These are phyloP conservation scores for Exophiala sp. DNA, from an alignment of 2,329 filamentous ascomycete species.

Conservation along the genomic window DNA sequence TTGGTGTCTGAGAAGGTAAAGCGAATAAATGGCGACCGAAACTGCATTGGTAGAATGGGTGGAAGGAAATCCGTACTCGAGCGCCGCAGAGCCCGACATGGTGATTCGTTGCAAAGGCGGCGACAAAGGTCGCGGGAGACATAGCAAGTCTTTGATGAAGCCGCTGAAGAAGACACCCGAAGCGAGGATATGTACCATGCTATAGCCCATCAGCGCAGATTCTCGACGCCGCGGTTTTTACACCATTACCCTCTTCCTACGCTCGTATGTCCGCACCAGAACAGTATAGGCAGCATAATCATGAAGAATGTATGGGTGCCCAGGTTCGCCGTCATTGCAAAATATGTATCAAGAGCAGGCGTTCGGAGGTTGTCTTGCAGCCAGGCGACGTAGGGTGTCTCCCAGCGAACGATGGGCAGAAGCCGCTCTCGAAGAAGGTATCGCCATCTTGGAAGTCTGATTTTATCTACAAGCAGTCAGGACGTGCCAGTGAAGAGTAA, in stretches of 20 bases:
- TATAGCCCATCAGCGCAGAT: constrained; percentile 27
- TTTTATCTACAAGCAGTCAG: constrained; percentile 57
- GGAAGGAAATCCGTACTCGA: constrained; percentile 96
- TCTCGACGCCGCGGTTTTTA: not conserved
- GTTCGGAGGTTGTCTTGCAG: constrained; percentile 75
- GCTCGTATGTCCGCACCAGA: constrained; percentile 87
- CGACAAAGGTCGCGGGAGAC: constrained; percentile 82
- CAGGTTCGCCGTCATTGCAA: constrained; percentile 91
- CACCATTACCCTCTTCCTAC: constrained; percentile 70
- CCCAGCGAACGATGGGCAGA: constrained; percentile 83
- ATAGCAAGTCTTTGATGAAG: constrained; percentile 89
- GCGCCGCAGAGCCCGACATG: constrained; percentile 89
- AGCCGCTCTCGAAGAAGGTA: constrained; percentile 74
- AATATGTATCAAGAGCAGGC: constrained; percentile 86
- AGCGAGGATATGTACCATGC: constrained; percentile 65
- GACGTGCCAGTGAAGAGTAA: not conserved
- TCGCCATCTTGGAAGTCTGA: constrained; percentile 79
- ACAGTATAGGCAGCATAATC: constrained; percentile 86
- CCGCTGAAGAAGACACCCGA: constrained; percentile 80
- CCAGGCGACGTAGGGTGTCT: constrained; percentile 88
- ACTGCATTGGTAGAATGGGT: constrained; percentile 97
- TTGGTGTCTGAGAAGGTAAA: constrained; percentile 57
- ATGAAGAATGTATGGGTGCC: constrained; percentile 99
- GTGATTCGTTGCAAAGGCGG: constrained; percentile 90
- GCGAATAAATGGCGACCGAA: constrained; percentile 79